phyloP scores from a whole-genome alignment of 306 rosid genomes.

The Citrullus mucosospermus region DNA sequence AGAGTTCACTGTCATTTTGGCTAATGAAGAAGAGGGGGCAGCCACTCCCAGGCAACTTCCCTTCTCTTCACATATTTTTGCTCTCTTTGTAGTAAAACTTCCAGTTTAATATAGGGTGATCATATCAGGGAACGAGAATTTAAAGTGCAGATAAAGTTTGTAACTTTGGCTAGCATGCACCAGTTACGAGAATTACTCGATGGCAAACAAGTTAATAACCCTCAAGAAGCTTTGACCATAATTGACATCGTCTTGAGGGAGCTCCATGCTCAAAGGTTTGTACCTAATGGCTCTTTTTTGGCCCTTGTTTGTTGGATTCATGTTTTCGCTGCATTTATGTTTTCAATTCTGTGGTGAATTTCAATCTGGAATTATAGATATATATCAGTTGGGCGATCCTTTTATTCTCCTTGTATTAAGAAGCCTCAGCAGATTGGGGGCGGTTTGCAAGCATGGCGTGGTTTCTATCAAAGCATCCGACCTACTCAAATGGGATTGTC shows the following conservation, averaged over 20 bases:
- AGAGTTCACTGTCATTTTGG: constrained; percentile 61
- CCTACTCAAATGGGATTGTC: constrained; percentile 99
- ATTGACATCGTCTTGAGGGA: constrained; percentile 89
- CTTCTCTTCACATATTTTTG: not conserved
- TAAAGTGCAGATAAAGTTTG: constrained; percentile 68
- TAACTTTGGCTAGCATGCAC: constrained; percentile 88
- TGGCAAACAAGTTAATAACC: constrained; percentile 84
- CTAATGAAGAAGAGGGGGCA: constrained; percentile 73
- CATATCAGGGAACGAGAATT: constrained; percentile 76
- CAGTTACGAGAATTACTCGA: constrained; percentile 77
- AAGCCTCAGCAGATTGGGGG: constrained; percentile 80
- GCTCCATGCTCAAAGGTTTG: constrained; percentile 73
- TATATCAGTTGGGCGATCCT: constrained; percentile 83
- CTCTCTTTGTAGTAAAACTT: not conserved
- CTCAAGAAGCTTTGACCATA: constrained; percentile 91
- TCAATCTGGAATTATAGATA: constrained; percentile 33
- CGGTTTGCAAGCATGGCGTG: constrained; percentile 97
- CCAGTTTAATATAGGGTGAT: constrained; percentile 3
- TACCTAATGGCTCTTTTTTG: not conserved
- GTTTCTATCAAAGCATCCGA: constrained; percentile 92
- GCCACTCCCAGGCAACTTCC: constrained; percentile 48
- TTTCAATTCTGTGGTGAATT: not conserved
- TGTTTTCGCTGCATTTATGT: not conserved
- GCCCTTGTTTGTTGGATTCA: not conserved
- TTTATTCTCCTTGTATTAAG: constrained; percentile 72